Evolutionary conservation across 495 filamentous ascomycete genomes (phyloP).

Genomic region (Neurospora sp.): DNA sequence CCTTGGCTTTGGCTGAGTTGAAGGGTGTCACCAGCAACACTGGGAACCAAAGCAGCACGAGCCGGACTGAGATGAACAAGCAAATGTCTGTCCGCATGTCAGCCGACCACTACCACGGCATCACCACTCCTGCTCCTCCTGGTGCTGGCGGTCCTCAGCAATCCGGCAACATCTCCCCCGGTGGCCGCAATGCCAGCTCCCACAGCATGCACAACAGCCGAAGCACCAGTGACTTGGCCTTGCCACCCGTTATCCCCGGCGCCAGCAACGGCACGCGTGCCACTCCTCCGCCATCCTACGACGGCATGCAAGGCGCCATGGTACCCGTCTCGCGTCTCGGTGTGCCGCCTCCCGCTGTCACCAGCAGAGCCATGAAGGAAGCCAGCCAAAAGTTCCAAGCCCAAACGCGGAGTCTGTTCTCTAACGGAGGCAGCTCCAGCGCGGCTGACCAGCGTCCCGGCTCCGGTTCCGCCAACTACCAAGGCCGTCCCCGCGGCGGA

Average conservation of each 20-base stretch:
- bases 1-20: slow-evolving; percentile 81
- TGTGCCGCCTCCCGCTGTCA: slow-evolving; percentile 85
- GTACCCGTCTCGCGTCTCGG: slow-evolving; percentile 67
- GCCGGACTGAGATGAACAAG: slow-evolving; percentile 31
- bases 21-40: slow-evolving; percentile 55
- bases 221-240: slow-evolving; percentile 16
- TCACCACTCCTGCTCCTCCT: slow-evolving; percentile 74
- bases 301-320: slow-evolving; percentile 67
- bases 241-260: slow-evolving; percentile 40
- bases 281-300: slow-evolving; percentile 79
- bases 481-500: slow-evolving; percentile 20
- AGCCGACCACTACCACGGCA: slow-evolving; percentile 86
- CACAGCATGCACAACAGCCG: not conserved
- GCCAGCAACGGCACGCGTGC: slow-evolving; percentile 46
- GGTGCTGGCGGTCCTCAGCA: slow-evolving; percentile 27
- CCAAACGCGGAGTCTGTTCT: slow-evolving; percentile 72
- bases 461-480: slow-evolving; percentile 17
- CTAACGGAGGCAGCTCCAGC: slow-evolving; percentile 6
- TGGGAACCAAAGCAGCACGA: not conserved
- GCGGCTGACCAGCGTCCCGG: slow-evolving; percentile 36
- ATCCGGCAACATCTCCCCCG: slow-evolving; percentile 37
- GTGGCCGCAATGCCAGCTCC: slow-evolving; percentile 30
- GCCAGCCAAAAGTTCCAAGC: slow-evolving; percentile 78
- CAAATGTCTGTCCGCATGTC: slow-evolving; percentile 70
- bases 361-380: slow-evolving; percentile 85